phyloP scores from a whole-genome alignment of 345 rosid genomes.

The Crucihimalaya himalaica region DNA sequence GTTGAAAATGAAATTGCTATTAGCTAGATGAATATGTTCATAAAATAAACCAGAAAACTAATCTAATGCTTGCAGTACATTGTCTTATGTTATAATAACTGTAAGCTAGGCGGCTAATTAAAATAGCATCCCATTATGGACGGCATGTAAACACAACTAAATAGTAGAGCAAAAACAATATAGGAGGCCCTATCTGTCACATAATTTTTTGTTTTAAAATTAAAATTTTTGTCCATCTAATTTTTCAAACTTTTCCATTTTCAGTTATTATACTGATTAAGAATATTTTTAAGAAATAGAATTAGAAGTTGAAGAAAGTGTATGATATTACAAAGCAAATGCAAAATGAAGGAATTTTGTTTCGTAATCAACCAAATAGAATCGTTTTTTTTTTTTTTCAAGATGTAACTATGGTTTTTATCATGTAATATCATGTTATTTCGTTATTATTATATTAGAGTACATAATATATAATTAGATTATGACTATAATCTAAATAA shows the following conservation, averaged over 20 bases:
- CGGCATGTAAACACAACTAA: not conserved
- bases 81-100: not conserved
- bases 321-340: not conserved
- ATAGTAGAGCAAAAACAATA: not conserved
- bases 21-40: not conserved
- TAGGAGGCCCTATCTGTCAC: not conserved
- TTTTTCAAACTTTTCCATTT: not conserved
- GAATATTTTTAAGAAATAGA: not conserved
- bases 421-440: too few relatives aligned
- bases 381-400: too few relatives aligned
- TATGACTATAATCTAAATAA: too few relatives aligned
- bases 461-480: too few relatives aligned
- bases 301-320: not conserved
- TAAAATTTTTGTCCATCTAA: not conserved
- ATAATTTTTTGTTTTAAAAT: not conserved
- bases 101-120: not conserved
- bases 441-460: too few relatives aligned
- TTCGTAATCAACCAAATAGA: too few relatives aligned
- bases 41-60: not conserved
- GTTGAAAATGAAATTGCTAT: not conserved
- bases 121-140: not conserved
- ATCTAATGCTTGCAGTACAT: not conserved
- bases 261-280: not conserved
- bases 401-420: too few relatives aligned
- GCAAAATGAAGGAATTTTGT: not conserved